Evolutionary conservation across 306 rosid genomes (phyloP), one percentile per base, ranked within the genome.

Genomic region (Medicago lupulina): DNA sequence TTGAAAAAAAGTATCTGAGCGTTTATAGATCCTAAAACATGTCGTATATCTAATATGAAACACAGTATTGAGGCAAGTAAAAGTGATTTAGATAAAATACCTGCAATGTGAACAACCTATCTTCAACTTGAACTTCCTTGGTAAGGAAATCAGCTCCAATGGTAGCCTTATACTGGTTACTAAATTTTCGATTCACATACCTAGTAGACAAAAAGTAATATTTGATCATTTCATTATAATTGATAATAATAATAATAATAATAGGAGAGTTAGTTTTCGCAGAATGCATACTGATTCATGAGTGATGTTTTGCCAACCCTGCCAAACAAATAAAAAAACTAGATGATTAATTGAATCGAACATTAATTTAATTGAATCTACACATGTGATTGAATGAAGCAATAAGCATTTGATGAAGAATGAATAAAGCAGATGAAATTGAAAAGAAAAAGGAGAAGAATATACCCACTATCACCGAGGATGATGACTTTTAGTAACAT

Each of bases 101-200:
- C 97, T 92, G 98, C 81, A 95, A 85, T 47, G 98, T 95, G 89
- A 95, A 95, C 83, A 92, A 80, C 88, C 98, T 90, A 65, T 95
- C 98, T 76, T 95, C 98, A 82, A 89, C 89, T 61, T 92, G 98
- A 88, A 95, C 97, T 86, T 95, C 98, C 97, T 95, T 92, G 47
- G 98, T 95, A 67, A 95, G 96, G 79, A 95, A 95, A 88, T 95
- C 98, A n/a, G 98, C 98, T 71, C 98, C 98, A 34, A 92, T 95
- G 43, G 98, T 95, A 11, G 98, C 98, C 79, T 95, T 95, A 82
- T 95, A 95, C 89, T 95, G 98, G 85, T 95, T 95, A 75, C 98
- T 95, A 74, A 95, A 95, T 86, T 95, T 95, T 15, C 93, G 96
- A 80, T 95, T 95, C 88, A 95, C 98, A 75, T 95, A 95, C 89